Base-by-base conservation (phyloP, 1,139 yeast species). In the Blastobotrys aristatus region DNA sequence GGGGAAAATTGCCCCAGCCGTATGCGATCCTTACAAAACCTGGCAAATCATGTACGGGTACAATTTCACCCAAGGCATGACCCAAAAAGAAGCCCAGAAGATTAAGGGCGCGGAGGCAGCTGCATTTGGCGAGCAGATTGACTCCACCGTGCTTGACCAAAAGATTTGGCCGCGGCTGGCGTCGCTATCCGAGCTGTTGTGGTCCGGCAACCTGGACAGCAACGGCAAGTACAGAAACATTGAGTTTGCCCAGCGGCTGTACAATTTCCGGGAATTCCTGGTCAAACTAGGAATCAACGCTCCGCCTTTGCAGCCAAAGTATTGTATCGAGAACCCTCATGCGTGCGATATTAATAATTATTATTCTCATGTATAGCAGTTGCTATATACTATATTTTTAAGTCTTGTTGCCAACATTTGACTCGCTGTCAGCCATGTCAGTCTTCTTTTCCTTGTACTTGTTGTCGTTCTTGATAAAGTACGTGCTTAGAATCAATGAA, bases 1-100 rank as follows among this genome's bases (percentile, higher is more conserved):
- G 14, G 70, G 24, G 30, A 50, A 24, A 8, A 45, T 47, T 33
- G 74, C 69, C 6, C 75, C 74, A 3, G 67, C 73, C 14, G 73
- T 74, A 72, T 73, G 78, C 58, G 72, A 65, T 20, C 76, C 76
- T 1, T 73, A 73, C 59, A 73, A 72, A 53, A 66, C 74, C 8
- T 72, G 74, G 75, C 77, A 73, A 57, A 58, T 73, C 41, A 71
- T 74, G 29, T 72, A 72, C 55, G 56, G 60, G 40, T 71, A 61
- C 50, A 74, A 73, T 50, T 63, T 72, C 47, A 46, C 47, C 16
- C 46, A 43, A 10, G 47, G 43, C 13, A 41, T 54, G 32, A 46
- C 52, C 5, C 53, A 47, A 1, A 37, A 45, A 13, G 68, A 74
- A 53, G 50, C 50, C 16, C 36, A 50, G 4, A 72, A 66, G 44